Base-by-base conservation (phyloP, 106 monocot genomes). In the Dendrobium huoshanense region DNA sequence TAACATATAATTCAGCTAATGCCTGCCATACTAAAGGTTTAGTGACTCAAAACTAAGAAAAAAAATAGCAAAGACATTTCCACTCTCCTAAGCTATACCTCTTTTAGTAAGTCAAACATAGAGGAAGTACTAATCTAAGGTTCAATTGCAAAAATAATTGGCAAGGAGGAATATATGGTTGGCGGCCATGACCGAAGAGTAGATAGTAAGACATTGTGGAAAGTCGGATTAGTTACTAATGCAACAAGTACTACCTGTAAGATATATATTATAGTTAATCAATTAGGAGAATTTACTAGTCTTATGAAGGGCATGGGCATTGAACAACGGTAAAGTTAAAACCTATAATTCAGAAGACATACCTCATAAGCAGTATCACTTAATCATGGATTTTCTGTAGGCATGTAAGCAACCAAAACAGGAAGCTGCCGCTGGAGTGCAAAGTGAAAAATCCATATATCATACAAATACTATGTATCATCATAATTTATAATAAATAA, bases 331-430 rank as follows among this genome's bases (percentile, higher is more conserved):
- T 15, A 72, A 40, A 9, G 5, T 41, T 29, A 72, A 19, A 8
- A 27, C 11, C 22, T 25, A 49, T 76, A 48, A 27, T 49, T 24
- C 13, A 44, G n/a, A 4, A 59, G 27, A 65, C 48, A 42, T 11
- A 98, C 97, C 97, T 99, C 95, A 87, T 99, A 99, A 75, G 92
- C 87, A 82, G 95, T 99, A 81, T 95, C 93, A 85, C 88, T 93
- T 41, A 99, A 74, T 45, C 85, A 85, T 51, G 98, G 98, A 81
- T 95, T 91, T 75, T 90, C 95, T 58, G 83, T 95, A 64, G 98
- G 98, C 79, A 99, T 99, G 83, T 91, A 93, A 75, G 92, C 93
- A 84, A 95, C 98, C 85, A 95, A 93, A 78, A 93, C 88, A 81
- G 91, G 91, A 79, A 99, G 91, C 81, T 99, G 95, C 44, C 95